Conservation (phyloP, 1,139 yeast genomes). For the Kurtzmaniella natalensis region DNA sequence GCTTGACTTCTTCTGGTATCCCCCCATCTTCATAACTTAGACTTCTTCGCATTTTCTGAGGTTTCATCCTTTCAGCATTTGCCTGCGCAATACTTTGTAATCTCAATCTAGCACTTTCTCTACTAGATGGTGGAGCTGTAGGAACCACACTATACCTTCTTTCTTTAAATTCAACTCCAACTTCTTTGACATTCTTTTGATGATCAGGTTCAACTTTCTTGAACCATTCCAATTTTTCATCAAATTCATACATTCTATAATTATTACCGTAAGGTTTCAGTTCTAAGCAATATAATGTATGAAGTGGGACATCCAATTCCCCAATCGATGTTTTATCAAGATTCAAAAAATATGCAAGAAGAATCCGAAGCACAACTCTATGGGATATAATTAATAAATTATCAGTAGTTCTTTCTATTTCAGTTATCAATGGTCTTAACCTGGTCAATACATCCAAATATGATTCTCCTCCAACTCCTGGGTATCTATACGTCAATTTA, state of each 20-base stretch:
- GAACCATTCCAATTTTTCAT: slow-evolving; percentile 76
- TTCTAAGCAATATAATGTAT: slow-evolving; percentile 83
- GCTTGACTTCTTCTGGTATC: slow-evolving; percentile 1
- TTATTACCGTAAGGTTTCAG: slow-evolving; percentile 95
- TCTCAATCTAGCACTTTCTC: background rate
- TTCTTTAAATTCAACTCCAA: slow-evolving; percentile 62
- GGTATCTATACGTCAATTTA: slow-evolving; percentile 82
- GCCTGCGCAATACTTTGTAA: slow-evolving; percentile 4
- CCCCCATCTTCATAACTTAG: slow-evolving; percentile 10
- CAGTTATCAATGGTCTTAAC: slow-evolving; percentile 84
- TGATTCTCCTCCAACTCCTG: slow-evolving; percentile 97
- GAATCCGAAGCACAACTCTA: slow-evolving; percentile 83
- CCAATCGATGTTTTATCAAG: slow-evolving; percentile 79
- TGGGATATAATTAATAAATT: slow-evolving; percentile 82
- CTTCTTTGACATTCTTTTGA: slow-evolving; percentile 56
- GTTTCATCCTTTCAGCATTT: too few species aligned
- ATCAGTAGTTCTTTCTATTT: slow-evolving; percentile 86
- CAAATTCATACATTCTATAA: slow-evolving; percentile 84
- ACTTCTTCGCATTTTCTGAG: slow-evolving; percentile 17
- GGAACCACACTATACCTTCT: slow-evolving; percentile 71
- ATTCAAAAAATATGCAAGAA: slow-evolving; percentile 85
- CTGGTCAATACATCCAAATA: slow-evolving; percentile 90
- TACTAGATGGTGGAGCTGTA: slow-evolving; percentile 61
- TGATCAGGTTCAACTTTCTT: slow-evolving; percentile 66
- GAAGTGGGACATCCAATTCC: slow-evolving; percentile 88